phyloP scores from a whole-genome alignment of 2,329 filamentous ascomycete genomes.

The Neofusicoccum sp. region DNA sequence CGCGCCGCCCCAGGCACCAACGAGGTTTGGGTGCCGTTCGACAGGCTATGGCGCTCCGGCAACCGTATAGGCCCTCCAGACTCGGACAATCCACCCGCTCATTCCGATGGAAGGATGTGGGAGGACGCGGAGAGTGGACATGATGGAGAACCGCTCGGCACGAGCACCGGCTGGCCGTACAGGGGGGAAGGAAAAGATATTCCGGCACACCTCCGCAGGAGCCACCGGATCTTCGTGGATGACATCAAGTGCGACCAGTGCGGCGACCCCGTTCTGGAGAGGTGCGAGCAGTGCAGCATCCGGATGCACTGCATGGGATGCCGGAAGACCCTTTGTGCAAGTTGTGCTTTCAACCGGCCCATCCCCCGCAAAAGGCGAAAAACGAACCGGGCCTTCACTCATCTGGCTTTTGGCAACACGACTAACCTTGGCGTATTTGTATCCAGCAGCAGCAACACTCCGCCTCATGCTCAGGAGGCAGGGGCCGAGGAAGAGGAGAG shows the following conservation, averaged over 20 bases:
- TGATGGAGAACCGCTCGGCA: constrained; percentile 56
- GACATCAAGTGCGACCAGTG: constrained; percentile 56
- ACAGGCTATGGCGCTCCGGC: constrained; percentile 58
- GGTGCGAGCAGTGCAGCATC: constrained; percentile 61
- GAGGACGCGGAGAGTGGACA: constrained; percentile 55
- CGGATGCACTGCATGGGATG: constrained; percentile 62
- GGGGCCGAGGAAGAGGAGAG: not conserved
- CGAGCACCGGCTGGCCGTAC: constrained; percentile 40
- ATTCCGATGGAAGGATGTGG: constrained; percentile 54
- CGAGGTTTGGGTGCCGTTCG: constrained; percentile 63
- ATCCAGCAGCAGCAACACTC: not conserved
- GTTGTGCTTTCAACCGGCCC: constrained; percentile 57
- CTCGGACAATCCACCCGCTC: constrained; percentile 30
- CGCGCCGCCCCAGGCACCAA: constrained; percentile 54
- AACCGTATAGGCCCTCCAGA: constrained; percentile 54
- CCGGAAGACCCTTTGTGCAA: constrained; percentile 59
- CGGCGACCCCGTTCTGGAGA: constrained; percentile 52
- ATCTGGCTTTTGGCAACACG: constrained; percentile 34
- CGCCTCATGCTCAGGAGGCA: not conserved
- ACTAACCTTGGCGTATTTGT: constrained; percentile 20
- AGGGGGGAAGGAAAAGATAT: constrained; percentile 54
- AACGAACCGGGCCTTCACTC: constrained; percentile 37
- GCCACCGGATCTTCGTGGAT: constrained; percentile 54
- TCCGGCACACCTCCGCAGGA: constrained; percentile 54
- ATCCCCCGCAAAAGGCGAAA: constrained; percentile 43